Percentiles rank a stretch among this genome's conserved stretches.
phyloP scores from a whole-genome alignment of 768 basidiomycete genomes.

The Vararia minispora region DNA sequence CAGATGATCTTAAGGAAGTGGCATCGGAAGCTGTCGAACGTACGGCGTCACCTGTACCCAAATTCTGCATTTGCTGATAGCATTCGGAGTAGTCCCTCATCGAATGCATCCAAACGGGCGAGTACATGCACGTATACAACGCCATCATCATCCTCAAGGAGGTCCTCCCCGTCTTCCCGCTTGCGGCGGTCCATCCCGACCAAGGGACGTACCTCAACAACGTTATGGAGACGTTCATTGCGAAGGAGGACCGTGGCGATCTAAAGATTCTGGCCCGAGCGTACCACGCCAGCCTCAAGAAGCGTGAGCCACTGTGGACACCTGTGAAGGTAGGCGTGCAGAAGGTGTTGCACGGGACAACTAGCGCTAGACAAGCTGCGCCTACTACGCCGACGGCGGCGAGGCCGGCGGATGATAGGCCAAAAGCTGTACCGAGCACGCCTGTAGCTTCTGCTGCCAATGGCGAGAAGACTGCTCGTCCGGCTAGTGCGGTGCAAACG shows the following conservation, averaged over 20 bases:
- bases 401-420: too few species aligned
- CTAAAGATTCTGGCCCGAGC: slow-evolving; percentile 71
- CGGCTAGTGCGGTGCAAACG: too few species aligned
- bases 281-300: slow-evolving; percentile 70
- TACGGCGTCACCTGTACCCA: slow-evolving; percentile 22
- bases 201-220: slow-evolving; percentile 44
- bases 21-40: slow-evolving; percentile 67
- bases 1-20: slow-evolving; percentile 69
- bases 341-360: too few species aligned
- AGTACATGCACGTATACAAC: slow-evolving; percentile 98
- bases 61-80: slow-evolving; percentile 1
- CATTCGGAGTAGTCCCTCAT: slow-evolving; percentile 49
- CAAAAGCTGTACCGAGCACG: too few species aligned
- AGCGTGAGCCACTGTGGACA: slow-evolving; percentile 51
- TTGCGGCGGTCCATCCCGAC: slow-evolving; percentile 42
- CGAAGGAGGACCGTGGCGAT: slow-evolving; percentile 74
- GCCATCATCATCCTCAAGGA: slow-evolving; percentile 91
- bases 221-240: slow-evolving; percentile 56
- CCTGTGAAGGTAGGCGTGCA: slow-evolving; percentile 18
- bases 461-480: slow-evolving; percentile 8
- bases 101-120: slow-evolving; percentile 74
- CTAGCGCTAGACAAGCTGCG: too few species aligned
- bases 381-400: too few species aligned
- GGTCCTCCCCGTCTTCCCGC: slow-evolving; percentile 80
- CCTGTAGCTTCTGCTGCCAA: slow-evolving; percentile 5